Conservation (phyloP, 2,329 filamentous ascomycete species). For the Dothidotthia symphoricarpi region DNA sequence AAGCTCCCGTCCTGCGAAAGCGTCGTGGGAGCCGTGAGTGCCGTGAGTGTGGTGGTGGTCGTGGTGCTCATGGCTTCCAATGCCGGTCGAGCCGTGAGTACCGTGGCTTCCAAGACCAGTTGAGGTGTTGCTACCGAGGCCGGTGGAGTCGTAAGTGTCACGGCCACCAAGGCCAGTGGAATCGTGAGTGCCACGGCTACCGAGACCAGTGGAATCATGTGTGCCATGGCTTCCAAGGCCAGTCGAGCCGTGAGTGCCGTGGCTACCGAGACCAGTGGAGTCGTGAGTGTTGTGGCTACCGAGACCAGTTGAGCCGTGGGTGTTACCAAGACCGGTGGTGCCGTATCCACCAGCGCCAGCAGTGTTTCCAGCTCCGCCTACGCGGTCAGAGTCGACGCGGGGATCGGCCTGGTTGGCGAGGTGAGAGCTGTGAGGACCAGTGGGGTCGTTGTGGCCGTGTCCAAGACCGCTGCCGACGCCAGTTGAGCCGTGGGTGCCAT, state of each 20-base stretch:
- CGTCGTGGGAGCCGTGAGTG: conserved; percentile 4
- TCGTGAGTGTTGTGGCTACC: conserved; percentile 11
- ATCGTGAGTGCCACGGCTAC: conserved; percentile 9
- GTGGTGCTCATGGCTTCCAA: conserved; percentile 1
- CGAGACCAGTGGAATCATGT: neutral
- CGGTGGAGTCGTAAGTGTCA: too few relatives aligned
- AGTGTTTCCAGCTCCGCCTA: conserved; percentile 17
- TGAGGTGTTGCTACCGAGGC: too few relatives aligned
- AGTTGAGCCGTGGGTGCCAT: conserved; percentile 14
- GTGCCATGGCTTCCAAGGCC: conserved; percentile 2
- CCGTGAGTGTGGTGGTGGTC: neutral
- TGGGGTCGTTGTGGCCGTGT: conserved; percentile 14
- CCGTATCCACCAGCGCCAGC: conserved; percentile 9
- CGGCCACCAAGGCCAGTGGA: neutral
- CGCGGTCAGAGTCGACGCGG: conserved; percentile 25
- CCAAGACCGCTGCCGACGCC: conserved; percentile 8
- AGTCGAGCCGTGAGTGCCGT: conserved; percentile 9
- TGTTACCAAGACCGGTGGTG: conserved; percentile 9
- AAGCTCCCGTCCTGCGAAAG: conserved; percentile 13
- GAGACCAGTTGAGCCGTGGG: neutral
- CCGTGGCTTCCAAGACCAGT: too few relatives aligned
- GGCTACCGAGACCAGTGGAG: conserved; percentile 7
- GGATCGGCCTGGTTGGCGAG: conserved; percentile 17
- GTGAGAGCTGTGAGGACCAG: conserved; percentile 14
- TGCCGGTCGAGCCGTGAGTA: too few relatives aligned